Evolutionary conservation across 148 eudicot genomes (phyloP).

Genomic region (Rheum nobile): DNA sequence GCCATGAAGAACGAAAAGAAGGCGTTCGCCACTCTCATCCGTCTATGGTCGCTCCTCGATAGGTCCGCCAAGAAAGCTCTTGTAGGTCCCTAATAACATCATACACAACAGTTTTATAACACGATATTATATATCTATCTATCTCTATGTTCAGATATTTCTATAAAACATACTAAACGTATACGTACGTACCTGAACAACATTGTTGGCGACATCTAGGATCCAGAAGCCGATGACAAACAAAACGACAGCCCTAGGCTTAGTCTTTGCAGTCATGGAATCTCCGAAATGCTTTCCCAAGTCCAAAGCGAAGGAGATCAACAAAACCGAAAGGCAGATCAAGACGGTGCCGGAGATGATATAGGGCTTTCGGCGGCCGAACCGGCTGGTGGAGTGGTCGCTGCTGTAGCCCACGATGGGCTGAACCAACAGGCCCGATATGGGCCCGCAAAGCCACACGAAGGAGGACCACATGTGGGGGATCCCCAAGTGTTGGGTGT

Average conservation of each 20-base stretch:
- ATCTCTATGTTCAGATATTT: too few species aligned
- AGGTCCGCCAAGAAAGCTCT: constrained; percentile 75
- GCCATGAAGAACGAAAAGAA: constrained; percentile 71
- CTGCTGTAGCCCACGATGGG: constrained; percentile 64
- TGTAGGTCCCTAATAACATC: constrained; percentile 37
- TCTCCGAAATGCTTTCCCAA: constrained; percentile 53
- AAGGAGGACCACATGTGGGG: constrained; percentile 51
- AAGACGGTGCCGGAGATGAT: constrained; percentile 39
- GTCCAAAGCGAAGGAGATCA: constrained; percentile 80
- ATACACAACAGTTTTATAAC: too few species aligned
- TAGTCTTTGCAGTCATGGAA: constrained; percentile 15
- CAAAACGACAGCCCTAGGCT: constrained; percentile 55
- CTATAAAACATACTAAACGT: too few species aligned
- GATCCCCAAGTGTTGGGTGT: constrained; percentile 30
- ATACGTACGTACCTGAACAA: constrained; percentile 45
- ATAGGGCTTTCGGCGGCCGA: constrained; percentile 77
- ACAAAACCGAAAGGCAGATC: constrained; percentile 37
- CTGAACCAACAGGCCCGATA: constrained; percentile 75
- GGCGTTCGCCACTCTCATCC: constrained; percentile 40
- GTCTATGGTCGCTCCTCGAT: constrained; percentile 25
- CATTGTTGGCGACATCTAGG: constrained; percentile 73
- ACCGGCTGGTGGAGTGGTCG: constrained; percentile 36
- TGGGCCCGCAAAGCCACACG: constrained; percentile 90
- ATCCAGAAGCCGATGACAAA: constrained; percentile 74
- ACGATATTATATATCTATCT: too few species aligned